A percentile compares a stretch with the other conserved stretches of the same genome.
phyloP scores from a whole-genome alignment of 345 rosid species.

The Salix viminalis region DNA sequence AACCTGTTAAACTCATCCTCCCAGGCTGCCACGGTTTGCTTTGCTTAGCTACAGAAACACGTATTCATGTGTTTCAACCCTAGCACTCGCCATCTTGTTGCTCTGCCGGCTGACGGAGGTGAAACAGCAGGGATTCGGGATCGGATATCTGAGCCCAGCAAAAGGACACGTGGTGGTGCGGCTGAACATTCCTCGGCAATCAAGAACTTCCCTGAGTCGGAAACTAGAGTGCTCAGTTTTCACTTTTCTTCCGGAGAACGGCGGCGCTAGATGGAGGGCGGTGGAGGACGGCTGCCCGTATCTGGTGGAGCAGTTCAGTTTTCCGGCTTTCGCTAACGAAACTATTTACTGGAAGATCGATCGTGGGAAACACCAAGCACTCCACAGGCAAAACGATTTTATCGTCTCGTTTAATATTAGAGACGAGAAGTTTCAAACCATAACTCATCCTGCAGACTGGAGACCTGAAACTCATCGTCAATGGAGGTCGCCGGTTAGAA shows the following conservation, averaged over 20 bases:
- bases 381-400: background rate
- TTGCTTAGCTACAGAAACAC: slow-evolving; percentile 1
- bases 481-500: background rate
- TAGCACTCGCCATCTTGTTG: background rate
- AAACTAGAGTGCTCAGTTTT: slow-evolving; percentile 8
- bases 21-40: slow-evolving; percentile 9
- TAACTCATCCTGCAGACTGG: background rate
- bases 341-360: slow-evolving; percentile 10
- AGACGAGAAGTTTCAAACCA: background rate
- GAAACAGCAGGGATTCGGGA: background rate
- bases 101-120: background rate
- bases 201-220: background rate
- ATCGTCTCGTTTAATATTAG: background rate
- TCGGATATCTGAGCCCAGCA: background rate
- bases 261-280: background rate
- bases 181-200: background rate
- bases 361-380: background rate
- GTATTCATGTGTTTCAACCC: slow-evolving; percentile 10
- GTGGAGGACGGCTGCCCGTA: background rate
- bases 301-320: slow-evolving; percentile 1
- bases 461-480: background rate
- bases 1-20: slow-evolving; percentile 10
- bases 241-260: background rate
- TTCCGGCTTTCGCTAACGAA: slow-evolving; percentile 3
- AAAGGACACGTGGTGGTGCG: slow-evolving; percentile 4